phyloP scores from a whole-genome alignment of 1,139 yeast species.

The Saccharomyces hybrid region DNA sequence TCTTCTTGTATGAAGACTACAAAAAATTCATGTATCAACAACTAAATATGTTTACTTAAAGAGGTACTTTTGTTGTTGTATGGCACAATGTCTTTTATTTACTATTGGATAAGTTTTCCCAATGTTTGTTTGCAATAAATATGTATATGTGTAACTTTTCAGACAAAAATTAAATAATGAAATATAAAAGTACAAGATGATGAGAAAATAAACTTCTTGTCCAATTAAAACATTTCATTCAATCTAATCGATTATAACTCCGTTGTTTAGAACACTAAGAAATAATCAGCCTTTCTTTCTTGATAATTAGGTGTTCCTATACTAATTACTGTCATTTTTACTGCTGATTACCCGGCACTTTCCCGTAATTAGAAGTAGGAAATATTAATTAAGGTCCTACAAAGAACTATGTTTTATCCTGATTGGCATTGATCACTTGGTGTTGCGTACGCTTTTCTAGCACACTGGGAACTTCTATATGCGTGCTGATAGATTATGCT shows the following conservation, averaged over 20 bases:
- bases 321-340: not conserved
- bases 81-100: not conserved
- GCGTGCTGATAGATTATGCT: not conserved
- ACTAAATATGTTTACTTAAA: not conserved
- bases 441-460: slow-evolving; percentile 1
- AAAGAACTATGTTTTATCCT: not conserved
- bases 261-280: not conserved
- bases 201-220: not conserved
- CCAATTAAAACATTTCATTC: not conserved
- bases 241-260: no score
- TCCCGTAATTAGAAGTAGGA: not conserved
- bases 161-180: not conserved
- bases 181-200: not conserved
- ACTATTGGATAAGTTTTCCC: not conserved
- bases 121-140: no score
- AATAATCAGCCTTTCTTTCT: not conserved
- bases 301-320: not conserved
- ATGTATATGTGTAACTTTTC: not conserved
- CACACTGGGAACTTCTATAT: slow-evolving; percentile 1
- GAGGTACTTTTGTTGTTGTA: not conserved
- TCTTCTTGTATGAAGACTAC: not conserved
- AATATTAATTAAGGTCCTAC: not conserved
- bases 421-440: not conserved
- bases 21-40: not conserved
- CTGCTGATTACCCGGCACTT: not conserved